phyloP scores from a whole-genome alignment of 805 yeast species.

The Torulaspora quercuum region DNA sequence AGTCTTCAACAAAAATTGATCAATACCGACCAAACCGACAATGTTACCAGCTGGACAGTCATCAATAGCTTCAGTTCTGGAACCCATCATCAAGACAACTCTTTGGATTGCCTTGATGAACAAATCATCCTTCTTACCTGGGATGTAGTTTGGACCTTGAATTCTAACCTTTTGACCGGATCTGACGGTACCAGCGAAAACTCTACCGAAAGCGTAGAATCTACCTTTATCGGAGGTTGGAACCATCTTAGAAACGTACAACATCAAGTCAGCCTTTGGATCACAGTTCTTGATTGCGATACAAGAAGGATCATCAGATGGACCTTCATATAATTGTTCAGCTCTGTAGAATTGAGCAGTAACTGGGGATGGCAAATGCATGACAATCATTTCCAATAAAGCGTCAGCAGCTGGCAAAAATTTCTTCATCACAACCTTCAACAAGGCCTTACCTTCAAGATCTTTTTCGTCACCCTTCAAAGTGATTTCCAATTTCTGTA shows the following conservation, averaged over 20 bases:
- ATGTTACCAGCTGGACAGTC: conserved; percentile 99
- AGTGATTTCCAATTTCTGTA: conserved; percentile 89
- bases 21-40: conserved; percentile 99
- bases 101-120: conserved; percentile 97
- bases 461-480: conserved; percentile 97
- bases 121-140: conserved; percentile 97
- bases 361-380: conserved; percentile 99
- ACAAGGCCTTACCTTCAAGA: conserved; percentile 96
- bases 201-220: conserved; percentile 99
- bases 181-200: conserved; percentile 98
- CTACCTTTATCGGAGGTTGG: conserved; percentile 99
- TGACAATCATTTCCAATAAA: conserved; percentile 95
- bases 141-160: conserved; percentile 99
- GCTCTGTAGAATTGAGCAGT: conserved; percentile 99
- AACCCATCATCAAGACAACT: conserved; percentile 99
- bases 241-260: conserved; percentile 99
- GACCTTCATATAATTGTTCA: conserved; percentile 98
- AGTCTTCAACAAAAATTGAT: conserved; percentile 98
- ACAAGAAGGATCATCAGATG: conserved; percentile 86
- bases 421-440: conserved; percentile 98
- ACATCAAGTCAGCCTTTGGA: conserved; percentile 96
- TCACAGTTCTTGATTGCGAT: conserved; percentile 96
- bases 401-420: conserved; percentile 99
- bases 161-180: conserved; percentile 99
- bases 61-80: conserved; percentile 95